Evolutionary conservation across 306 rosid species (phyloP).

Genomic region (Hippophae gyantsensis): DNA sequence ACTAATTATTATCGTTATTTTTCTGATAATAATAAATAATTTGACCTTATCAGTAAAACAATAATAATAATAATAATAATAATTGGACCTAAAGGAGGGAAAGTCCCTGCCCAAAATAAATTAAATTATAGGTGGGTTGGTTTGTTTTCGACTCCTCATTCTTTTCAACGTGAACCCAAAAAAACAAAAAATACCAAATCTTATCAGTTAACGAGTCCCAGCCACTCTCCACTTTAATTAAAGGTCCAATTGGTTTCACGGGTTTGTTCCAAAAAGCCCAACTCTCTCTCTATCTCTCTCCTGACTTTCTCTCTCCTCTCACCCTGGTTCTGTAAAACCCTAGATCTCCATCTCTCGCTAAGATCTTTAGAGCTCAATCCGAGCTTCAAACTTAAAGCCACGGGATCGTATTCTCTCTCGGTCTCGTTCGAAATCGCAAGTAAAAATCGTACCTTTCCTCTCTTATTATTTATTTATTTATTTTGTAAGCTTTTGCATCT

Average conservation of each 20-base stretch:
- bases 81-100: conserved; percentile 37
- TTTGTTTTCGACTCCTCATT: conserved; percentile 9
- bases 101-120: conserved; percentile 36
- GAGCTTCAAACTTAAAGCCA: conserved; percentile 13
- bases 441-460: conserved; percentile 11
- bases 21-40: too few species aligned
- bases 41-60: background rate
- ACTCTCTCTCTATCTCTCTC: conserved; percentile 29
- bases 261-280: conserved; percentile 79
- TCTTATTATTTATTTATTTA: background rate
- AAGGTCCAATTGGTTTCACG: conserved; percentile 85
- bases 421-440: conserved; percentile 17
- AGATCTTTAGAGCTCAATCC: conserved; percentile 20
- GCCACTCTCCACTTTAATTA: conserved; percentile 10
- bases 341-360: conserved; percentile 48
- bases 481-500: background rate
- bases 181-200: conserved; percentile 14
- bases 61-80: conserved; percentile 14
- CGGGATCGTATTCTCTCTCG: background rate
- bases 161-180: too few species aligned
- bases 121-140: conserved; percentile 15
- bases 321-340: conserved; percentile 51
- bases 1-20: too few species aligned
- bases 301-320: conserved; percentile 14
- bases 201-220: conserved; percentile 27